Conservation (phyloP, 441 rosid genomes). For the Biscutella laevigata region DNA sequence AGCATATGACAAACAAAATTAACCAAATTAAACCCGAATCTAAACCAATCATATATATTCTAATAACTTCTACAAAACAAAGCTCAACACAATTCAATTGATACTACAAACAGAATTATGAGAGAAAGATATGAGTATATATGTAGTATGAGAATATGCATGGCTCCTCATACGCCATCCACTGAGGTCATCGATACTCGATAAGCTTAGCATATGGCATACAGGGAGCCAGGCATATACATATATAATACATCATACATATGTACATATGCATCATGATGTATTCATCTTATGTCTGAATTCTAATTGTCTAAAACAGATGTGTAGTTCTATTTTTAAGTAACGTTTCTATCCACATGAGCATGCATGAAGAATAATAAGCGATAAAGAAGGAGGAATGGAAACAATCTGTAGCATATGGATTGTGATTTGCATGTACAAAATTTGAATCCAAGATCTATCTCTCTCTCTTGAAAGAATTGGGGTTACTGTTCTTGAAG, state of each 20-base stretch:
- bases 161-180: slow-evolving; percentile 99
- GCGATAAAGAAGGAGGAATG: slow-evolving; percentile 6
- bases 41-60: too few relatives aligned
- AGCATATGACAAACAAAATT: too few relatives aligned
- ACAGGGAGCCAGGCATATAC: slow-evolving; percentile 99
- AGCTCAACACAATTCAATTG: slow-evolving; percentile 1
- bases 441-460: slow-evolving; percentile 16
- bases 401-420: slow-evolving; percentile 1
- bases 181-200: slow-evolving; percentile 63
- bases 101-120: slow-evolving; percentile 5
- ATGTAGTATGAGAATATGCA: slow-evolving; percentile 41
- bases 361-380: slow-evolving; percentile 14
- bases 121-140: neutral
- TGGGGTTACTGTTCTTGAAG: slow-evolving; percentile 18
- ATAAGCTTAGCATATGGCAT: slow-evolving; percentile 77
- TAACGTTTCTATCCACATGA: slow-evolving; percentile 6
- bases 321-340: slow-evolving; percentile 3
- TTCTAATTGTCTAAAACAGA: slow-evolving; percentile 1
- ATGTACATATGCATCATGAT: neutral
- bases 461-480: slow-evolving; percentile 4
- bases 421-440: slow-evolving; percentile 17
- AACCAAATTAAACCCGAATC: too few relatives aligned
- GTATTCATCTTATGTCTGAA: neutral
- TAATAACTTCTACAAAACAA: slow-evolving; percentile 6
- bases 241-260: slow-evolving; percentile 10